Evolutionary conservation across 108 stramenopile genomes (phyloP).

Genomic region (Nitzschia sp.): DNA sequence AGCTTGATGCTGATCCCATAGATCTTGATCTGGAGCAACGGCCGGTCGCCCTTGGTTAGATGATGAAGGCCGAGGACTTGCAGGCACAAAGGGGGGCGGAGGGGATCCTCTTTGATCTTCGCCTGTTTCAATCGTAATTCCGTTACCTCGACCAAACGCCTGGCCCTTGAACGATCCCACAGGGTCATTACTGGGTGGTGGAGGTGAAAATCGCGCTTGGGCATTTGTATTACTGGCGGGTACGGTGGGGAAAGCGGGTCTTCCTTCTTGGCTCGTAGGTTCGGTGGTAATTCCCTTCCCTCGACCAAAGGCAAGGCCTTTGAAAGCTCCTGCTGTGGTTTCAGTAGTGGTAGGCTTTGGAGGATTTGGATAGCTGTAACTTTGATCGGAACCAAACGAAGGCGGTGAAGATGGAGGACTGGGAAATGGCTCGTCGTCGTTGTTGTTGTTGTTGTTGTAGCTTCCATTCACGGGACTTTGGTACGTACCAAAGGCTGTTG

Average conservation of each 20-base stretch:
- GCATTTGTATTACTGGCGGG: neutral
- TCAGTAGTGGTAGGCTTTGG: no score
- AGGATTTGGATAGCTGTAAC: neutral
- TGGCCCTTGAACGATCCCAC: neutral
- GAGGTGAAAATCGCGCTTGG: neutral
- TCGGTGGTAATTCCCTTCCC: neutral
- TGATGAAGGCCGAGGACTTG: neutral
- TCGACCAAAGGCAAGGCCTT: neutral
- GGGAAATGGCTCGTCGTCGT: no score
- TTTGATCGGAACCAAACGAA: neutral
- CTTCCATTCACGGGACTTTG: neutral
- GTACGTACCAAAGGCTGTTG: neutral
- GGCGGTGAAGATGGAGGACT: no score
- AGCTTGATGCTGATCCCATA: neutral
- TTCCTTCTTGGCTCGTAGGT: neutral
- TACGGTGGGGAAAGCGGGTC: neutral
- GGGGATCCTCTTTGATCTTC: neutral
- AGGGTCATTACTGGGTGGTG: neutral
- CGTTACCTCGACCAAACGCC: neutral
- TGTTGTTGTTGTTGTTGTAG: neutral
- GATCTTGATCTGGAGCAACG: constrained; percentile 1
- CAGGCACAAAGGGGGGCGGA: neutral
- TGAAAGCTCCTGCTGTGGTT: neutral
- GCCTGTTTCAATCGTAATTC: neutral
- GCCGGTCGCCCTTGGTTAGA: neutral